Base-by-base conservation (phyloP, 148 eudicot genomes). In the Arbutus unedo region DNA sequence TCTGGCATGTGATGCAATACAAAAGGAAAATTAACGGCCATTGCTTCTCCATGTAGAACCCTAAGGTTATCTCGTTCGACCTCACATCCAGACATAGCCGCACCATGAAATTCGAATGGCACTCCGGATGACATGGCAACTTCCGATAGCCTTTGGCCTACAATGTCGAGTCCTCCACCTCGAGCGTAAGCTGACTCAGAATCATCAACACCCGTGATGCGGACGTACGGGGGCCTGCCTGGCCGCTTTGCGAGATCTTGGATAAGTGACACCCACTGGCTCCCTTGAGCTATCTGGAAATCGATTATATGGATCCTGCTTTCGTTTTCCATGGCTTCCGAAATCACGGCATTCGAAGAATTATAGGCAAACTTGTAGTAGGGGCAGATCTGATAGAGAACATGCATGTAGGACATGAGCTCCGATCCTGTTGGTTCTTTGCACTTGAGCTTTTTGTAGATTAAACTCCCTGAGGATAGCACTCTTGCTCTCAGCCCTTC, bases 1-100 rank as follows among this genome's bases (percentile, higher is more conserved):
- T 82, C 84, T 2, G 84, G 84, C 81, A 82, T 76, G 80, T 62
- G 84, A 31, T 82, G 84, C 81, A 82, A 60, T 76, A 82, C 13
- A 3, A 62, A 82, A 18, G 84, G 81, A 6, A 82, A 82, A 41
- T 82, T 82, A 54, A 82, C 84, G 1, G 84, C 84, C 53, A 82
- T 31, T 1, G 84, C 80, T 82, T 82, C 84, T 6, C 84, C 84
- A 9, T 1, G 74, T 41, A 10, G 62, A 59, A 76, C 48, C 19
- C 60, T 14, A 38, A 82, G 81, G 50, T 76, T 82, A 4, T 77
- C 81, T 49, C 50, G 84, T 81, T 81, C 49, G 14, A 81, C 83
- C 78, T 81, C 79, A 74, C 79, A 72, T 55, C 83, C 83, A 0
- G 78, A 73, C 31, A 64, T 76, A 13, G 81, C 80, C 21, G 80